A percentile compares a stretch with the other conserved stretches of the same genome.
Evolutionary conservation across 116 monocot species (phyloP).

Genomic region (Cymodocea nodosa): DNA sequence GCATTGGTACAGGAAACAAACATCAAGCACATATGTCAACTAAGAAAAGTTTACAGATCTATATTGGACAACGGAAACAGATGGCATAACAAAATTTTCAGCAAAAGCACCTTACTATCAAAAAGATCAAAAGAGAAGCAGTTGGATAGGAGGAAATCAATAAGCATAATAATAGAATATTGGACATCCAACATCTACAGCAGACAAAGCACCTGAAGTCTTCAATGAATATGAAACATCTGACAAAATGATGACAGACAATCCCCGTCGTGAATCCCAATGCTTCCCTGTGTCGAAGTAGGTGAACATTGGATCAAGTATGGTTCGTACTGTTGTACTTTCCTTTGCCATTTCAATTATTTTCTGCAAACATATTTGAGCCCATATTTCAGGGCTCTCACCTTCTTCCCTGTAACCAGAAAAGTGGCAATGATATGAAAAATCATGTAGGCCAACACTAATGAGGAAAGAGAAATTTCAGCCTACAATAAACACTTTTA

Average conservation of each 20-base stretch:
- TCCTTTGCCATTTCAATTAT: constrained; percentile 81
- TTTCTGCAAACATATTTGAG: constrained; percentile 78
- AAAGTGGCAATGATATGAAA: not conserved
- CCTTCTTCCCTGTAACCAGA: constrained; percentile 55
- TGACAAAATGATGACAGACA: constrained; percentile 68
- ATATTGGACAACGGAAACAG: too few relatives aligned
- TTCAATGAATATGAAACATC: constrained; percentile 45
- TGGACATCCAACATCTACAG: too few relatives aligned
- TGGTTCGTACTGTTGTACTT: constrained; percentile 63
- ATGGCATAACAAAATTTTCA: too few relatives aligned
- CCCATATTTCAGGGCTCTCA: constrained; percentile 66
- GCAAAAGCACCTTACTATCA: too few relatives aligned
- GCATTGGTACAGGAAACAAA: too few relatives aligned
- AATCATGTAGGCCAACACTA: not conserved
- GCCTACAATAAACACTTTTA: too few relatives aligned
- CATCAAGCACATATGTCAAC: too few relatives aligned
- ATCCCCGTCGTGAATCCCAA: constrained; percentile 51
- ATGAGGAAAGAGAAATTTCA: not conserved
- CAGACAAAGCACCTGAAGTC: constrained; percentile 40
- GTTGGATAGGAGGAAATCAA: too few relatives aligned
- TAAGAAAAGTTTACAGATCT: too few relatives aligned
- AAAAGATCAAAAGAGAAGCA: not conserved
- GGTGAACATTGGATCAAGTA: constrained; percentile 74
- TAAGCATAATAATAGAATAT: too few relatives aligned
- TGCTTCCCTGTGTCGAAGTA: constrained; percentile 66